Percentiles rank a stretch among this genome's conserved stretches.
phyloP scores from a whole-genome alignment of 116 monocot species.

The Iris pallida region DNA sequence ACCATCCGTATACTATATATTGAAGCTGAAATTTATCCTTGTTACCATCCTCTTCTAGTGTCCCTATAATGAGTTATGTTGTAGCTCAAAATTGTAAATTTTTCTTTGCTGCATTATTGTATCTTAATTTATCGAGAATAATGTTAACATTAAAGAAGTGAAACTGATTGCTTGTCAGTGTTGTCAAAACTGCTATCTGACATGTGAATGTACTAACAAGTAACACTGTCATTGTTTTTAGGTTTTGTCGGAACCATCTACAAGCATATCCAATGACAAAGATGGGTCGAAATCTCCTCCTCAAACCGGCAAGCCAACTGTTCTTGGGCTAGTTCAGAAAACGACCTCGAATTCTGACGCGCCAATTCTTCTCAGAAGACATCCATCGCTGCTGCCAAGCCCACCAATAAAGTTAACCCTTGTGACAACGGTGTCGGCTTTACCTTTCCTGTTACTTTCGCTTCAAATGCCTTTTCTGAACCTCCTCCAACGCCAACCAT shows the following conservation, averaged over 20 bases:
- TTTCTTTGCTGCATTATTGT: too few relatives aligned
- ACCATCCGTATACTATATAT: too few relatives aligned
- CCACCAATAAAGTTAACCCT: constrained; percentile 1
- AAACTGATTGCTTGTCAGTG: too few relatives aligned
- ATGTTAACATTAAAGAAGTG: too few relatives aligned
- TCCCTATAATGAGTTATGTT: too few relatives aligned
- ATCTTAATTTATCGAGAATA: too few relatives aligned
- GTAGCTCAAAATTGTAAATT: too few relatives aligned
- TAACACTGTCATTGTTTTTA: neutral
- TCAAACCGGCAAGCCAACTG: neutral
- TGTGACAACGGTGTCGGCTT: constrained; percentile 23
- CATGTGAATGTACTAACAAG: neutral
- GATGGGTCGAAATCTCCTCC: neutral
- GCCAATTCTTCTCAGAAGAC: neutral
- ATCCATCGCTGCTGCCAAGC: neutral
- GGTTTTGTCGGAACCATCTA: neutral
- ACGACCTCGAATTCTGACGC: neutral
- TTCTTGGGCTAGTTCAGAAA: neutral
- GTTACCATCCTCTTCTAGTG: too few relatives aligned
- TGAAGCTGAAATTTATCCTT: too few relatives aligned
- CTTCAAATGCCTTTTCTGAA: constrained; percentile 12
- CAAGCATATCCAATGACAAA: constrained; percentile 1
- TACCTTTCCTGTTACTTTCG: constrained; percentile 24
- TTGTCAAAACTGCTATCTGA: too few relatives aligned
- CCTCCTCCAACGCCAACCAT: constrained; percentile 41